Conservation (phyloP, 768 basidiomycete genomes). For the Filobasidium floriforme region DNA sequence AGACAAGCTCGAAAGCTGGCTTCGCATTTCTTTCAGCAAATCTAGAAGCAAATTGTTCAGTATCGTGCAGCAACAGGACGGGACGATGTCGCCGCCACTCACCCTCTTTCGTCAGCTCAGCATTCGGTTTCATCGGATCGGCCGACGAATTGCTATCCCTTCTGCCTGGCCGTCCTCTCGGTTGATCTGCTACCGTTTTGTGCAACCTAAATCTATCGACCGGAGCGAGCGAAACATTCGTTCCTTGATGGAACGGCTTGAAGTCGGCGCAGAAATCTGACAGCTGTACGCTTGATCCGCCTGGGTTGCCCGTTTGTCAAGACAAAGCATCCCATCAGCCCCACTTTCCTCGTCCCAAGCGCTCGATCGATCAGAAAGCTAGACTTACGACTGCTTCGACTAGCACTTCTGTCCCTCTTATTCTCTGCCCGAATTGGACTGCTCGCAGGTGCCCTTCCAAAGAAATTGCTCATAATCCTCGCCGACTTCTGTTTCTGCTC, state of each 20-base stretch:
- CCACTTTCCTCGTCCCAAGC: too few species aligned
- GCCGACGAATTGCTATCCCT: background rate
- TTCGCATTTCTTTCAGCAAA: background rate
- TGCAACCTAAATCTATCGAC: constrained; percentile 24
- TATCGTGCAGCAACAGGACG: too few species aligned
- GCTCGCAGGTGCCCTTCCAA: constrained; percentile 10
- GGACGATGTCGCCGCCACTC: background rate
- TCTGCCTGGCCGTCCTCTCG: background rate
- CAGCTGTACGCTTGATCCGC: background rate
- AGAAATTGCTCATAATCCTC: constrained; percentile 18
- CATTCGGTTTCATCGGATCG: background rate
- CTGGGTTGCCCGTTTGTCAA: background rate
- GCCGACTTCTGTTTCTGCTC: constrained; percentile 7
- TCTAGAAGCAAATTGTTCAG: background rate
- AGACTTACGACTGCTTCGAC: constrained; percentile 16
- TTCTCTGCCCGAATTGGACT: background rate
- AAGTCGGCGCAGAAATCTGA: constrained; percentile 34
- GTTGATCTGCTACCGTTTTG: background rate
- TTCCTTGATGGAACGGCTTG: constrained; percentile 26
- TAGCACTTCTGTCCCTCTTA: constrained; percentile 10
- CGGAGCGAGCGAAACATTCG: constrained; percentile 36
- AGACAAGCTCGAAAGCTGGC: background rate
- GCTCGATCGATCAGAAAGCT: background rate
- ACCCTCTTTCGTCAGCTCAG: constrained; percentile 6
- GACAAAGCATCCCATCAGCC: background rate